These are phyloP conservation scores for Ophioceras dolichostomum DNA, from an alignment of 2,329 filamentous ascomycete genomes.

Conservation along the genomic window DNA sequence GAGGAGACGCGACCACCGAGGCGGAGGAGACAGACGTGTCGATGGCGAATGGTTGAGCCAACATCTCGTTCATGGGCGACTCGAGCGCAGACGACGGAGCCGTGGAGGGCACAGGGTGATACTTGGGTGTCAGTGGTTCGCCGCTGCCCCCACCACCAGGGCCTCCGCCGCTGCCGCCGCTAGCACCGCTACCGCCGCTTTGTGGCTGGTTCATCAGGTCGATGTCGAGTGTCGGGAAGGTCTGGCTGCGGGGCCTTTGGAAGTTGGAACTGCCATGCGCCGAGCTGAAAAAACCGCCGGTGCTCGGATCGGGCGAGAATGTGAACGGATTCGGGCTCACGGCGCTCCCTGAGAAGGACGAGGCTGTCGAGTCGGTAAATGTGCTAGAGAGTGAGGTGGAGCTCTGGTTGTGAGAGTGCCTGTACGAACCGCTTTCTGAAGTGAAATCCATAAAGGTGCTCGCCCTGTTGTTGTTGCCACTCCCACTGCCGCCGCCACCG, in stretches of 20 bases:
- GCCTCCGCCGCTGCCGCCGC: no score
- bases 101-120: constrained; percentile 30
- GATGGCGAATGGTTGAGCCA: constrained; percentile 25
- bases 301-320: constrained; percentile 63
- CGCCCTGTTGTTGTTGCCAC: constrained; percentile 9
- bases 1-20: constrained; percentile 22
- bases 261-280: constrained; percentile 35
- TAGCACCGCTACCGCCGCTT: no score
- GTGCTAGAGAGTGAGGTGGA: constrained; percentile 55
- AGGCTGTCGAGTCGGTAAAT: constrained; percentile 49
- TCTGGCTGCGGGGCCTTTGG: constrained; percentile 75
- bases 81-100: constrained; percentile 39
- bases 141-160: no score
- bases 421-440: constrained; percentile 35
- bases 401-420: constrained; percentile 53
- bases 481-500: constrained; percentile 17
- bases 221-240: constrained; percentile 62
- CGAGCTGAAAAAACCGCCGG: constrained; percentile 46
- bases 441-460: constrained; percentile 46
- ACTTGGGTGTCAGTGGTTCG: constrained; percentile 38
- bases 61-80: constrained; percentile 34
- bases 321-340: constrained; percentile 64
- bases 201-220: constrained; percentile 38
- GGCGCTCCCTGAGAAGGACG: constrained; percentile 59
- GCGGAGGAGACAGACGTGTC: constrained; percentile 12